A percentile compares a stretch with the other conserved stretches of the same genome.
phyloP scores from a whole-genome alignment of 306 rosid species.

The Arachis stenosperma region DNA sequence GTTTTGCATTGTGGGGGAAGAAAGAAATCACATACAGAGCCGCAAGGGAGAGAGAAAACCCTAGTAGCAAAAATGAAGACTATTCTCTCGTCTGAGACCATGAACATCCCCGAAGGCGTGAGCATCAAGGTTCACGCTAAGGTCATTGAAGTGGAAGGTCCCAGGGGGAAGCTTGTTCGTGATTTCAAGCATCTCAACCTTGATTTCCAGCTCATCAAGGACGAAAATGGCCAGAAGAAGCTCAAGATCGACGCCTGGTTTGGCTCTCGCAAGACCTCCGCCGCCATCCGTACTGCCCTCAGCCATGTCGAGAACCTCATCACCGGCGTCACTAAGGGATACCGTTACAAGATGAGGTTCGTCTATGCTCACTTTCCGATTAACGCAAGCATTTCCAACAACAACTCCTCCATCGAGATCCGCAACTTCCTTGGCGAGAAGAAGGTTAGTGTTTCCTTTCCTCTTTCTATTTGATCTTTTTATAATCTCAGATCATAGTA shows the following conservation, averaged over 20 bases:
- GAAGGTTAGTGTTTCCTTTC: slow-evolving; percentile 41
- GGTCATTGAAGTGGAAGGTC: slow-evolving; percentile 84
- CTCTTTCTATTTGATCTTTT: too few species aligned
- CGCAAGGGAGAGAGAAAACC: not conserved
- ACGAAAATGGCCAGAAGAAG: slow-evolving; percentile 51
- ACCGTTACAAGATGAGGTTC: slow-evolving; percentile 84
- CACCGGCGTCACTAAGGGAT: slow-evolving; percentile 83
- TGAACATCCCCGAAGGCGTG: slow-evolving; percentile 82
- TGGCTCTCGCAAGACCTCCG: slow-evolving; percentile 75
- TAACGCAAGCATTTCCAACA: slow-evolving; percentile 65
- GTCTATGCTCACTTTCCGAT: slow-evolving; percentile 87
- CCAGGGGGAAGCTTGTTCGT: slow-evolving; percentile 73
- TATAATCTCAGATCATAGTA: too few species aligned
- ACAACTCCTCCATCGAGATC: slow-evolving; percentile 62
- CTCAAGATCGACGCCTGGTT: slow-evolving; percentile 77
- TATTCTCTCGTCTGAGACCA: slow-evolving; percentile 63
- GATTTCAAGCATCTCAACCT: slow-evolving; percentile 82
- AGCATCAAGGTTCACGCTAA: slow-evolving; percentile 73
- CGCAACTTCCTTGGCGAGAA: slow-evolving; percentile 78
- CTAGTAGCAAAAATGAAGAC: slow-evolving; percentile 58
- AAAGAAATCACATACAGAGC: too few species aligned
- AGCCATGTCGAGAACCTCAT: slow-evolving; percentile 76
- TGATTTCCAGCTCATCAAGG: slow-evolving; percentile 70
- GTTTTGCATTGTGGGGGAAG: too few species aligned
- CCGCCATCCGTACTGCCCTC: slow-evolving; percentile 79